Percentiles rank a stretch among this genome's conserved stretches.
phyloP scores from a whole-genome alignment of 768 basidiomycete species.

The Leucogyrophana mollusca region DNA sequence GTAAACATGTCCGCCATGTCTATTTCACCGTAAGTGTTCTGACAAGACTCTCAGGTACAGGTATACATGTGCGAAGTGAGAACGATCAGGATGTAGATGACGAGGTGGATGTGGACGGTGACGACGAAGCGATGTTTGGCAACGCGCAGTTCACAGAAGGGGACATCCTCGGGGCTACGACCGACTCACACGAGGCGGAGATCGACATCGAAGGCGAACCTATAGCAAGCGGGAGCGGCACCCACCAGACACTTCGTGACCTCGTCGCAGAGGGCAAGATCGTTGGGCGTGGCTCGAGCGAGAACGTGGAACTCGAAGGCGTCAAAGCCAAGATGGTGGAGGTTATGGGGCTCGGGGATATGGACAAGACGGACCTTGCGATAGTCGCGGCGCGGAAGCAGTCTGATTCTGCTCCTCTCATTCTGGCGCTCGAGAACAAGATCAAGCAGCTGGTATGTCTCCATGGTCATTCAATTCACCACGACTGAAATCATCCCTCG shows the following conservation, averaged over 20 bases:
- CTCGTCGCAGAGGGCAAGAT: conserved; percentile 54
- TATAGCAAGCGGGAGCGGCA: conserved; percentile 1
- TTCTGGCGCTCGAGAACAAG: conserved; percentile 61
- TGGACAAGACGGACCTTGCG: conserved; percentile 46
- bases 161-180: conserved; percentile 50
- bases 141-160: conserved; percentile 74
- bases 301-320: conserved; percentile 15
- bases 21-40: too few relatives aligned
- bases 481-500: neutral
- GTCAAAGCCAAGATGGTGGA: conserved; percentile 38
- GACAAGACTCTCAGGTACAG: conserved; percentile 48
- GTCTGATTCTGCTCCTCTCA: conserved; percentile 46
- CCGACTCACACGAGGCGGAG: conserved; percentile 26
- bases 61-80: conserved; percentile 64
- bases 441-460: conserved; percentile 51
- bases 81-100: conserved; percentile 69
- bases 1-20: conserved; percentile 17
- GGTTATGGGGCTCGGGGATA: conserved; percentile 39
- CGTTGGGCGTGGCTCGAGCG: conserved; percentile 21
- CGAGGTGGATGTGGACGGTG: conserved; percentile 79
- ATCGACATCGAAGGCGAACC: conserved; percentile 27
- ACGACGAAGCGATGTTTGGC: conserved; percentile 66
- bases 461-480: neutral
- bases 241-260: conserved; percentile 43
- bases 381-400: conserved; percentile 48